Evolutionary conservation across 371 early-diverging fungal genomes (phyloP).

Genomic region (Mortierella sp.): DNA sequence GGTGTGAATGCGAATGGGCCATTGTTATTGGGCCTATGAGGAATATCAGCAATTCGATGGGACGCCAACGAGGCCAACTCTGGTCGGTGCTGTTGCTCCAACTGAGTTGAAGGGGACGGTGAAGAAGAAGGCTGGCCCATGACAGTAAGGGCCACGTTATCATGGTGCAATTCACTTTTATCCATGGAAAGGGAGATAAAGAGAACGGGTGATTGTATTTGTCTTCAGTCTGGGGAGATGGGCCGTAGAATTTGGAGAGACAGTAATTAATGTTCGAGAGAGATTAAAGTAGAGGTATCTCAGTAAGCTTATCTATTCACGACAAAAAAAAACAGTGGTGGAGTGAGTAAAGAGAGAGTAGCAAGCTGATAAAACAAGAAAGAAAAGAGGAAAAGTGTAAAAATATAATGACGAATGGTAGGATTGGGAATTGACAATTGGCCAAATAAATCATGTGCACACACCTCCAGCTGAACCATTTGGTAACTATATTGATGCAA

Average conservation of each 20-base stretch:
- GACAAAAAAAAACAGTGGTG: background rate
- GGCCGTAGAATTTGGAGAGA: background rate
- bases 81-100: background rate
- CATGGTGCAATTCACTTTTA: slow-evolving; percentile 12
- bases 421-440: too few species aligned
- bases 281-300: background rate
- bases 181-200: slow-evolving; percentile 6
- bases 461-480: too few species aligned
- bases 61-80: background rate
- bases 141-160: background rate
- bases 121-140: background rate
- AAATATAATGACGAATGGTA: background rate
- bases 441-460: too few species aligned
- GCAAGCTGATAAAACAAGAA: background rate
- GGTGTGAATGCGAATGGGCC: slow-evolving; percentile 69
- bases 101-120: background rate
- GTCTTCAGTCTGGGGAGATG: background rate
- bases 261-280: background rate
- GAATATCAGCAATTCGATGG: background rate
- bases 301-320: background rate
- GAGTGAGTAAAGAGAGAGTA: background rate
- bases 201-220: background rate
- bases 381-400: background rate
- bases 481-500: too few species aligned
- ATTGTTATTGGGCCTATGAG: slow-evolving; percentile 50